Percentiles rank a stretch among this genome's conserved stretches.
Evolutionary conservation across 208 protist species (phyloP).

Genomic region (Novymonas esmeraldas): DNA sequence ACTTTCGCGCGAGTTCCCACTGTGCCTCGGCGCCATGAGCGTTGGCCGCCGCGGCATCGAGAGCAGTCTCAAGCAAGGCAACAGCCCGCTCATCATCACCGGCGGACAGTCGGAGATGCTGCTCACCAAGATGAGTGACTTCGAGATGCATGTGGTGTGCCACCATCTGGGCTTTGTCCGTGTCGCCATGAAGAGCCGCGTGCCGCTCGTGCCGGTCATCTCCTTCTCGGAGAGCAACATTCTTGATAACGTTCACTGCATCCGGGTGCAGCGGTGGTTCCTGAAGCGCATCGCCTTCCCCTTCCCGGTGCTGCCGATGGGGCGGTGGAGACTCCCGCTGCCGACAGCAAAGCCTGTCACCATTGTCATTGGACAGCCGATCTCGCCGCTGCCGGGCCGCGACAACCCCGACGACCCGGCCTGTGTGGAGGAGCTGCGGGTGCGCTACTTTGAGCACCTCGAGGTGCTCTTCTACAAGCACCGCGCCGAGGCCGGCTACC

Average conservation of each 20-base stretch:
- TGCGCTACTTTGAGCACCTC: constrained; percentile 74
- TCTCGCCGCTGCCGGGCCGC: constrained; percentile 56
- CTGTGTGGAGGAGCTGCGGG: constrained; percentile 47
- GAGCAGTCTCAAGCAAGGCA: constrained; percentile 57
- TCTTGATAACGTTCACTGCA: constrained; percentile 66
- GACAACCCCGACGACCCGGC: constrained; percentile 66
- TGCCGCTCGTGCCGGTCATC: constrained; percentile 80
- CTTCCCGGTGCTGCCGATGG: constrained; percentile 77
- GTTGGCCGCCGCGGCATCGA: constrained; percentile 61
- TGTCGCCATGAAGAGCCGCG: constrained; percentile 58
- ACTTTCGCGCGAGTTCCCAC: constrained; percentile 73
- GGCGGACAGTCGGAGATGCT: constrained; percentile 91
- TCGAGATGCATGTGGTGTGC: constrained; percentile 62
- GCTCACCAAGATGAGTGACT: constrained; percentile 45
- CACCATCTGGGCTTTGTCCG: constrained; percentile 87
- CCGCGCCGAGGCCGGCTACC: constrained; percentile 71
- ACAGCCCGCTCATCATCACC: constrained; percentile 79
- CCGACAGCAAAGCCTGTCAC: constrained; percentile 61
- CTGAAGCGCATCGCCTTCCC: constrained; percentile 79
- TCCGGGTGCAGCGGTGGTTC: constrained; percentile 55
- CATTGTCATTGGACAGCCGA: constrained; percentile 63
- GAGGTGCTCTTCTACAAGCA: constrained; percentile 72
- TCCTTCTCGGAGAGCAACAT: constrained; percentile 87
- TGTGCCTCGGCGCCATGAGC: constrained; percentile 53
- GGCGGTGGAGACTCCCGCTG: constrained; percentile 68